These are phyloP conservation scores for Fusarium robinianum DNA, from an alignment of 2,329 filamentous ascomycete genomes.

Conservation along the genomic window DNA sequence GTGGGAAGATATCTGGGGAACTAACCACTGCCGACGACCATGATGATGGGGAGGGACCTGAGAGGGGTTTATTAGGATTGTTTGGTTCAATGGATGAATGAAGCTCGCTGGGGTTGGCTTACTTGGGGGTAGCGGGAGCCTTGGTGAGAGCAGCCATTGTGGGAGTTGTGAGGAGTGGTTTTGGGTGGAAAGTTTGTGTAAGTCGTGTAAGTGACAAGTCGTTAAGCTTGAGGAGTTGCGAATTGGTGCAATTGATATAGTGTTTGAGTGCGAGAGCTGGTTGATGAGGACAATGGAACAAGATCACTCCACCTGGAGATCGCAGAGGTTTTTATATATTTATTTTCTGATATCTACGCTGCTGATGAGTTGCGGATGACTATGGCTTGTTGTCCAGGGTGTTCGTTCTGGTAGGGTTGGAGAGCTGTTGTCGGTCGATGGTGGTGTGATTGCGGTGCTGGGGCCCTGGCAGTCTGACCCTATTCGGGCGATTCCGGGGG, in stretches of 20 bases:
- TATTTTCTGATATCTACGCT: no score
- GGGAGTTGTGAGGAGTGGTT: background rate
- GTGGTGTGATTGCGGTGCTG: slow-evolving; percentile 29
- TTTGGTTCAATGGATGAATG: background rate
- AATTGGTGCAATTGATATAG: slow-evolving; percentile 3
- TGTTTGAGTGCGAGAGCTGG: slow-evolving; percentile 9
- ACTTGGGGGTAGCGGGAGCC: slow-evolving; percentile 25
- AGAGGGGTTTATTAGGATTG: slow-evolving; percentile 7
- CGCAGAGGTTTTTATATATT: slow-evolving; percentile 22
- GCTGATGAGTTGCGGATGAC: background rate
- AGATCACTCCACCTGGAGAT: slow-evolving; percentile 19
- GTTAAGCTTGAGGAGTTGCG: background rate
- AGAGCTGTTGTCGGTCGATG: slow-evolving; percentile 29
- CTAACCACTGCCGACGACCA: slow-evolving; percentile 23
- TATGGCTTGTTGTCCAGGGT: slow-evolving; percentile 1
- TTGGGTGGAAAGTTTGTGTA: slow-evolving; percentile 12
- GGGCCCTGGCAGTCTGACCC: slow-evolving; percentile 26
- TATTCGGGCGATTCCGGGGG: slow-evolving; percentile 33
- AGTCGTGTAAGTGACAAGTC: slow-evolving; percentile 17
- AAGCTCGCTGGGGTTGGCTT: background rate
- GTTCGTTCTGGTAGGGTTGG: no score
- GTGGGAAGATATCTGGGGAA: background rate
- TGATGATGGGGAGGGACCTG: slow-evolving; percentile 26
- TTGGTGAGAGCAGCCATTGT: slow-evolving; percentile 28
- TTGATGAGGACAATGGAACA: slow-evolving; percentile 15